Evolutionary conservation across 257 asterid species (phyloP), one percentile per base, ranked within the genome.

Genomic region (Scutellaria barbata): DNA sequence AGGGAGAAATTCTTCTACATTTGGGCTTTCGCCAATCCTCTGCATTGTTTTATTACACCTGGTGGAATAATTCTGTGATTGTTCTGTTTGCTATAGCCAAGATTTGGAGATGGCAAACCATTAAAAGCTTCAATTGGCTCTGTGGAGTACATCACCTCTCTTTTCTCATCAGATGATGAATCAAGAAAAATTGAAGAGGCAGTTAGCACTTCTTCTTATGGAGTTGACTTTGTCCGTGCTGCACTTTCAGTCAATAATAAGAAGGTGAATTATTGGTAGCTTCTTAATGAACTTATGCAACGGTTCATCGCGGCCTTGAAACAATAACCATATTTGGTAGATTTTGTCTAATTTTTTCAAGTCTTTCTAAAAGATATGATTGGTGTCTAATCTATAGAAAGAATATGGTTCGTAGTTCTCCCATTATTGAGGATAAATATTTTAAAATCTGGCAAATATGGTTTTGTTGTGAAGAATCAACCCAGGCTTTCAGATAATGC

Each of bases 61-160:
- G 18, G 71, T 75, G 79, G 77, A 68, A 62, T 77, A 72, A 74
- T 73, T 69, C 61, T 63, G 45, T 35, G 12, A 51, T 70, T 63
- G 6, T 60, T 82, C 54, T 55, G 73, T 47, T 75, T 74, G 69
- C 69, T 80, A 72, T 85, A 95, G 99, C 86, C 98, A 83, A 95
- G 89, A 80, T 83, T 86, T 85, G 97, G 90, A 75, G 92, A 80
- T 41, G 95, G 90, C 73, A 80, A 83, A 78, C 89, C 88, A 9
- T 51, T 90, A 79, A 85, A 80, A 85, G 99, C 99, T 73, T 89
- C 92, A 58, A 88, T 95, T 35, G 99, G 99, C 63, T 95, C 99
- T 63, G 95, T 88, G 77, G 99, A 95, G 75, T 92, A 87, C 83
- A 87, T 95, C 78, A 79, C 91, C 56, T 92, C 99, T 71, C 95